Conservation (phyloP, 2,329 filamentous ascomycete species). For the Exophiala bonariae region DNA sequence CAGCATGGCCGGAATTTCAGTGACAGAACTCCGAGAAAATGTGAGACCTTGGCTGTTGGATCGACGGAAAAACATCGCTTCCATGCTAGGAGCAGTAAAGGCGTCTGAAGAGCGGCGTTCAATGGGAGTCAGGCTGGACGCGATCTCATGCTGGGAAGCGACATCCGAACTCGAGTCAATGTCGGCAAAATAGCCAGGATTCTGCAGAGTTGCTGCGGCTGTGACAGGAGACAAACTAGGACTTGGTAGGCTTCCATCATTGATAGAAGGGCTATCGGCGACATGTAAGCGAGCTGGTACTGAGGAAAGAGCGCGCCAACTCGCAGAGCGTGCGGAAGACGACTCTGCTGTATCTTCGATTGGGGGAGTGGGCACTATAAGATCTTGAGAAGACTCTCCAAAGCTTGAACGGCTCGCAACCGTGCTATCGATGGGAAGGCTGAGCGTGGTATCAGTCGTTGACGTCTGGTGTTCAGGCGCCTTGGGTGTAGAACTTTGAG, state of each 20-base stretch:
- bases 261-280: conserved; percentile 69
- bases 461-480: conserved; percentile 4
- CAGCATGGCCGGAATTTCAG: conserved; percentile 83
- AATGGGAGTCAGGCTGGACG: conserved; percentile 1
- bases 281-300: conserved; percentile 42
- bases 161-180: conserved; percentile 46
- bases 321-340: conserved; percentile 39
- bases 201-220: conserved; percentile 65
- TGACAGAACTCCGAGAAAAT: conserved; percentile 47
- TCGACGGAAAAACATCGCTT: neutral
- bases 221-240: conserved; percentile 89
- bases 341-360: conserved; percentile 26
- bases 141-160: conserved; percentile 30
- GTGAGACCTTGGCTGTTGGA: conserved; percentile 19
- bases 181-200: conserved; percentile 44
- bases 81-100: neutral
- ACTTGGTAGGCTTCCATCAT: conserved; percentile 91
- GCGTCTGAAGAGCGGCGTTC: conserved; percentile 15
- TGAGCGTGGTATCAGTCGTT: conserved; percentile 2
- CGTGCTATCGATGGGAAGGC: conserved; percentile 5
- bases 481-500: conserved; percentile 10
- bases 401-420: conserved; percentile 8
- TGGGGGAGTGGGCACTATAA: conserved; percentile 28
- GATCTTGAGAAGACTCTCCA: conserved; percentile 24
- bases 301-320: conserved; percentile 31